phyloP scores from a whole-genome alignment of 2,329 filamentous ascomycete genomes.

The Escovopsis sp. region DNA sequence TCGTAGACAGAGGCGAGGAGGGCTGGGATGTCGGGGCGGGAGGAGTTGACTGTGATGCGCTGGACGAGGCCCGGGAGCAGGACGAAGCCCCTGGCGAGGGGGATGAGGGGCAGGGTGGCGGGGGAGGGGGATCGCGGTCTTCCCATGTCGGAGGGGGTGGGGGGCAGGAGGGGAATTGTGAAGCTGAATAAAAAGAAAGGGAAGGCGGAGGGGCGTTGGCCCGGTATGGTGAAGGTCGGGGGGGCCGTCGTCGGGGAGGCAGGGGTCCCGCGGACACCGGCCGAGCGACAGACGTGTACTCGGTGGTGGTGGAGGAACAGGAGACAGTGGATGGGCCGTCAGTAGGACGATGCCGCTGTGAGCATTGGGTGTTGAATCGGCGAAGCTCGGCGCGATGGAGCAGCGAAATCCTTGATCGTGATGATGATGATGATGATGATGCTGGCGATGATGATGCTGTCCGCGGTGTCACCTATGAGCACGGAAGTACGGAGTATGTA shows the following conservation, averaged over 20 bases:
- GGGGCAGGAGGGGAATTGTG: not conserved
- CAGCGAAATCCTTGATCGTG: too few relatives aligned
- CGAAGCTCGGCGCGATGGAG: not conserved
- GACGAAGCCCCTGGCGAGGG: slow-evolving; percentile 64
- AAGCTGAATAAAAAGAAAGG: not conserved
- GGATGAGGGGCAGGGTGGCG: slow-evolving; percentile 56
- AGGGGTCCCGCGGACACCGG: not conserved
- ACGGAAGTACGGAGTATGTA: too few relatives aligned
- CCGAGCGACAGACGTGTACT: not conserved
- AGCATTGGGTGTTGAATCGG: too few relatives aligned
- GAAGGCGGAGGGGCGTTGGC: not conserved
- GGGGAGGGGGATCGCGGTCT: slow-evolving; percentile 33
- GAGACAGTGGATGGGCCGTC: too few relatives aligned
- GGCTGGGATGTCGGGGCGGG: slow-evolving; percentile 75
- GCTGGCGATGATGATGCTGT: not conserved
- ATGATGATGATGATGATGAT: not conserved
- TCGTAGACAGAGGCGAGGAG: slow-evolving; percentile 77
- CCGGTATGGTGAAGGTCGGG: not conserved
- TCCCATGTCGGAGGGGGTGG: slow-evolving; percentile 17
- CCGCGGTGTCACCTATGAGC: too few relatives aligned
- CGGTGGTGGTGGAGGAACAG: too few relatives aligned
- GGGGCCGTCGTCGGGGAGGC: not conserved
- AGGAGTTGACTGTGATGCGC: slow-evolving; percentile 63
- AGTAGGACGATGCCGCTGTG: too few relatives aligned
- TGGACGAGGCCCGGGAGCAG: slow-evolving; percentile 76